Conservation (phyloP, 768 basidiomycete genomes). For the Suillus ampliporus region DNA sequence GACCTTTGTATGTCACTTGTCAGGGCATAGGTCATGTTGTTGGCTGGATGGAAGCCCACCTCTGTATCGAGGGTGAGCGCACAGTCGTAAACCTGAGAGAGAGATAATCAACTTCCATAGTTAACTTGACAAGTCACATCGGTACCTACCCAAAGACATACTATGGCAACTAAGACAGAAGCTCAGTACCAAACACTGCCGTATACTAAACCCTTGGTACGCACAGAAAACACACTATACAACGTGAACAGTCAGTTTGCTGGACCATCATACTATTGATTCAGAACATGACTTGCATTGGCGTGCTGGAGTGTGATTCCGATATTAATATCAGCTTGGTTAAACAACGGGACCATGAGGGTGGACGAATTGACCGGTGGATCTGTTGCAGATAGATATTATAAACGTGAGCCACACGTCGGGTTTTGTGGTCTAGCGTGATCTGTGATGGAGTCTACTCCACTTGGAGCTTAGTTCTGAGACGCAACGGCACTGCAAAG, state of each 20-base stretch:
- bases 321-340: background rate
- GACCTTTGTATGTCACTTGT: background rate
- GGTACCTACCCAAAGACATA: background rate
- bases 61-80: background rate
- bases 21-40: background rate
- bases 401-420: background rate
- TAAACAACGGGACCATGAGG: background rate
- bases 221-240: background rate
- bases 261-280: background rate
- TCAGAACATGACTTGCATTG: background rate
- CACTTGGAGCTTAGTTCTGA: no score
- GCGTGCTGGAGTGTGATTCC: background rate
- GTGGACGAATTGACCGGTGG: background rate
- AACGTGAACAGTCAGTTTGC: background rate
- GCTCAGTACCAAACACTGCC: background rate
- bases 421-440: background rate
- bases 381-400: background rate
- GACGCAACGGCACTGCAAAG: background rate
- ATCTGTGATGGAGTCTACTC: background rate
- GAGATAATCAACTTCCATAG: background rate
- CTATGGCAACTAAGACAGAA: background rate
- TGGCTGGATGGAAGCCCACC: background rate
- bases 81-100: background rate
- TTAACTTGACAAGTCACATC: background rate
- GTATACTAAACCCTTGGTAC: background rate